Percentiles rank a stretch among this genome's conserved stretches.
phyloP scores from a whole-genome alignment of 495 filamentous ascomycete species.

The Trichocladium uniseriatum region DNA sequence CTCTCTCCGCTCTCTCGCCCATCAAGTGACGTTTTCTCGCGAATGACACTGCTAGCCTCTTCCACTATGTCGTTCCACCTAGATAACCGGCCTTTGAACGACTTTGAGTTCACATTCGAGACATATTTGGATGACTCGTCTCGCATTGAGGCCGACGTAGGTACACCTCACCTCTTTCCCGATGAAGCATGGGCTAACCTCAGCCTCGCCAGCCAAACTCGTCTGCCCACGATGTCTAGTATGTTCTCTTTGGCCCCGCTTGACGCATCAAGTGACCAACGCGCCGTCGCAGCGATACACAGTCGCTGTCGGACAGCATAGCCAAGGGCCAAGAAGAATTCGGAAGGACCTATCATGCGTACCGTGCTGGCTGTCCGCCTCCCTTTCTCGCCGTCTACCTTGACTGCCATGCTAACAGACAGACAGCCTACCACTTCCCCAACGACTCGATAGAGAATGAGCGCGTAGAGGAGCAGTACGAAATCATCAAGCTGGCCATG shows the following conservation, averaged over 20 bases:
- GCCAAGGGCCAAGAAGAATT: conserved; percentile 47
- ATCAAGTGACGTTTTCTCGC: background rate
- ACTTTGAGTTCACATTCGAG: conserved; percentile 31
- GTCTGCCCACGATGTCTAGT: conserved; percentile 14
- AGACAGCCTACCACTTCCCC: conserved; percentile 47
- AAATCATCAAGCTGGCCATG: conserved; percentile 48
- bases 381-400: background rate
- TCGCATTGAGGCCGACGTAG: conserved; percentile 27
- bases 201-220: background rate
- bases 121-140: conserved; percentile 17
- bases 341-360: conserved; percentile 54
- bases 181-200: background rate
- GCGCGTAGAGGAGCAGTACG: conserved; percentile 51
- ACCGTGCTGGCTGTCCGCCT: conserved; percentile 36
- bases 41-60: background rate
- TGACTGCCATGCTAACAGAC: conserved; percentile 4
- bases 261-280: background rate
- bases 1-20: background rate
- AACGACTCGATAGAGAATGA: conserved; percentile 49
- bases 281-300: conserved; percentile 18
- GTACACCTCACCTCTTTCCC: background rate
- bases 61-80: conserved; percentile 3
- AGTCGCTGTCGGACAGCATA: conserved; percentile 32
- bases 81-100: conserved; percentile 9
- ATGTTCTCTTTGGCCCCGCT: background rate